A percentile compares a stretch with the other conserved stretches of the same genome.
Evolutionary conservation across 1,284 basidiomycete genomes (phyloP).

Genomic region (Grifola frondosa): DNA sequence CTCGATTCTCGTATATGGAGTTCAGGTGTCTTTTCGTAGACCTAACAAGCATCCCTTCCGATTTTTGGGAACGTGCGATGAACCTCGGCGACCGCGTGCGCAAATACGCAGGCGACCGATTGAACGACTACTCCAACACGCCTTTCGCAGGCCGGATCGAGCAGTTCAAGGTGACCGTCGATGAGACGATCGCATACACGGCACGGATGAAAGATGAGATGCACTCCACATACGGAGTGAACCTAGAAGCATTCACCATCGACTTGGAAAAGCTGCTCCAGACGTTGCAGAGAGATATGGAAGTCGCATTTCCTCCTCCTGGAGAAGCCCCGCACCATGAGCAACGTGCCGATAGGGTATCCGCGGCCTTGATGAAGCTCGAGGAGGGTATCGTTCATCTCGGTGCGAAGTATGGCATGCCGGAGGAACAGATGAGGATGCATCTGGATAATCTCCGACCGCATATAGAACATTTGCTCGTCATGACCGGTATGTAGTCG

Average conservation of each 20-base stretch:
- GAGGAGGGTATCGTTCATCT: slow-evolving; percentile 11
- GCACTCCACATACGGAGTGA: no score
- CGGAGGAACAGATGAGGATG: slow-evolving; percentile 10
- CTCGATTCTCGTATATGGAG: no score
- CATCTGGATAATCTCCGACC: slow-evolving; percentile 6
- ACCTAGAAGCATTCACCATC: background rate
- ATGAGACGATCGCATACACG: background rate
- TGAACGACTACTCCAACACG: background rate
- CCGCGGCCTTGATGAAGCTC: slow-evolving; percentile 6
- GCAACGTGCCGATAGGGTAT: slow-evolving; percentile 13
- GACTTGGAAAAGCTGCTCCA: slow-evolving; percentile 1
- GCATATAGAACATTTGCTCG: slow-evolving; percentile 1
- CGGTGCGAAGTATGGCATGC: slow-evolving; percentile 11
- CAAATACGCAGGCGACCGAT: background rate
- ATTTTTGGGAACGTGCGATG: slow-evolving; percentile 4
- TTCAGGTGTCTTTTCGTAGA: no score
- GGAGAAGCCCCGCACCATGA: slow-evolving; percentile 23
- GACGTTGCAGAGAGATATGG: slow-evolving; percentile 13
- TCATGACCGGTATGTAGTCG: slow-evolving; percentile 8
- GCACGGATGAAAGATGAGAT: no score
- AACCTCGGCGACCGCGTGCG: background rate
- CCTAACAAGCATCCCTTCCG: no score
- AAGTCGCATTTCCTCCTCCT: slow-evolving; percentile 23
- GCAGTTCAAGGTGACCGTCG: background rate
- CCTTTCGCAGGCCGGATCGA: background rate